Evolutionary conservation across 768 basidiomycete genomes (phyloP).

Genomic region (Mycena vulgaris): DNA sequence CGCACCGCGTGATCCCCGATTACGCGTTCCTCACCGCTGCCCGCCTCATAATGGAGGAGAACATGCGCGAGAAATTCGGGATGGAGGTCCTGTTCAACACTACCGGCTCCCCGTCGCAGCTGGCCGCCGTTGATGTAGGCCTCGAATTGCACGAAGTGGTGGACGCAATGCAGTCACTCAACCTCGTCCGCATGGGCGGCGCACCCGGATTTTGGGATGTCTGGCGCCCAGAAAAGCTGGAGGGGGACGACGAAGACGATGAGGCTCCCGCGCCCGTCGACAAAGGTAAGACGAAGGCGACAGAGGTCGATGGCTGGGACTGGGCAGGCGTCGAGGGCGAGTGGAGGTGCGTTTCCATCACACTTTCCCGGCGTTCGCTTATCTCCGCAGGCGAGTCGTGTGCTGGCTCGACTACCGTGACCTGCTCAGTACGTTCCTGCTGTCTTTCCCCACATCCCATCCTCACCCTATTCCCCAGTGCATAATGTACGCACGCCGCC

Average conservation of each 20-base stretch:
- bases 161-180: conserved; percentile 48
- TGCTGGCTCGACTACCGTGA: conserved; percentile 75
- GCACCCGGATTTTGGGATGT: conserved; percentile 58
- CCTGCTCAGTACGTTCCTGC: conserved; percentile 59
- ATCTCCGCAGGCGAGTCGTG: conserved; percentile 58
- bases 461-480: conserved; percentile 43
- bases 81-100: not conserved
- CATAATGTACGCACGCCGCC: conserved; percentile 53
- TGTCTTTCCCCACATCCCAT: not conserved
- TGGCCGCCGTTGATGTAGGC: conserved; percentile 33
- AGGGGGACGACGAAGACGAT: conserved; percentile 24
- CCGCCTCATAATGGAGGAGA: conserved; percentile 66
- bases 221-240: conserved; percentile 36
- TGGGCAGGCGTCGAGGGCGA: conserved; percentile 71
- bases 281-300: conserved; percentile 43
- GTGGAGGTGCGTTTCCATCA: conserved; percentile 60
- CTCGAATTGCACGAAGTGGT: conserved; percentile 40
- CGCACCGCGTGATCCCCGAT: conserved; percentile 56
- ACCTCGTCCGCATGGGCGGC: conserved; percentile 58
- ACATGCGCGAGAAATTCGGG: conserved; percentile 58
- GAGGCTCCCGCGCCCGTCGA: conserved; percentile 6
- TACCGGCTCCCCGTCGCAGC: not conserved
- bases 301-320: conserved; percentile 62
- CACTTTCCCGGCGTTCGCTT: not conserved
- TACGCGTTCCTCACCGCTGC: conserved; percentile 68